Conservation (phyloP, 2,329 filamentous ascomycete genomes). For the Coniochaeta sp. region DNA sequence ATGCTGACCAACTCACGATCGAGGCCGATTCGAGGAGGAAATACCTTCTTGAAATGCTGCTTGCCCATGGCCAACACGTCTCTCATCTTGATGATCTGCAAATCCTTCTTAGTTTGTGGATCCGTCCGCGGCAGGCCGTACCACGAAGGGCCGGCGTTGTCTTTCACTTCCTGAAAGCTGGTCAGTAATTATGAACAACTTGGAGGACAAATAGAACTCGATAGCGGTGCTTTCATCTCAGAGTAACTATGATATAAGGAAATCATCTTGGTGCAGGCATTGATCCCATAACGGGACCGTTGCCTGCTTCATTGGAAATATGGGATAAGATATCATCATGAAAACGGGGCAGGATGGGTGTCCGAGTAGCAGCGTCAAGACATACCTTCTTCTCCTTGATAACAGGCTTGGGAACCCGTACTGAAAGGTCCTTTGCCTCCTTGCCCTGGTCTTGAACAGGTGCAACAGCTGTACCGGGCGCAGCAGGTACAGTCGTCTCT, state of each 20-base stretch:
- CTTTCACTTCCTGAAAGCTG: slow-evolving; percentile 19
- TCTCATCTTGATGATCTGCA: slow-evolving; percentile 85
- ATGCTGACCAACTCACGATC: background rate
- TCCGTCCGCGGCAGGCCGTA: slow-evolving; percentile 85
- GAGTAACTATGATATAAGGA: slow-evolving; percentile 64
- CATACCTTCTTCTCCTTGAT: slow-evolving; percentile 24
- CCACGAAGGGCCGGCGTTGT: slow-evolving; percentile 74
- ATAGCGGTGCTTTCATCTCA: slow-evolving; percentile 29
- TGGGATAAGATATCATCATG: slow-evolving; percentile 75
- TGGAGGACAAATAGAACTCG: too few relatives aligned
- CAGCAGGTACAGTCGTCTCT: slow-evolving; percentile 6
- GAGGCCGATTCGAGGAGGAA: background rate
- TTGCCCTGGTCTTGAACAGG: slow-evolving; percentile 6
- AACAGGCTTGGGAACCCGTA: slow-evolving; percentile 19
- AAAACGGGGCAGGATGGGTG: slow-evolving; percentile 15
- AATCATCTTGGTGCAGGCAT: slow-evolving; percentile 56
- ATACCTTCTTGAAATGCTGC: slow-evolving; percentile 74
- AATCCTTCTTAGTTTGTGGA: slow-evolving; percentile 76
- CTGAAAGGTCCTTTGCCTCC: slow-evolving; percentile 16
- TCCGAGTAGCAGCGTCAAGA: background rate
- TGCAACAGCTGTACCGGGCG: background rate
- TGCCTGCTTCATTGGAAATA: slow-evolving; percentile 63
- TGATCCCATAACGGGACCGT: slow-evolving; percentile 73
- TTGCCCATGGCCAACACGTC: slow-evolving; percentile 76
- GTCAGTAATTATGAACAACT: slow-evolving; percentile 15